Conservation (phyloP, 2,329 filamentous ascomycete species). For the Fusarium avenaceum region DNA sequence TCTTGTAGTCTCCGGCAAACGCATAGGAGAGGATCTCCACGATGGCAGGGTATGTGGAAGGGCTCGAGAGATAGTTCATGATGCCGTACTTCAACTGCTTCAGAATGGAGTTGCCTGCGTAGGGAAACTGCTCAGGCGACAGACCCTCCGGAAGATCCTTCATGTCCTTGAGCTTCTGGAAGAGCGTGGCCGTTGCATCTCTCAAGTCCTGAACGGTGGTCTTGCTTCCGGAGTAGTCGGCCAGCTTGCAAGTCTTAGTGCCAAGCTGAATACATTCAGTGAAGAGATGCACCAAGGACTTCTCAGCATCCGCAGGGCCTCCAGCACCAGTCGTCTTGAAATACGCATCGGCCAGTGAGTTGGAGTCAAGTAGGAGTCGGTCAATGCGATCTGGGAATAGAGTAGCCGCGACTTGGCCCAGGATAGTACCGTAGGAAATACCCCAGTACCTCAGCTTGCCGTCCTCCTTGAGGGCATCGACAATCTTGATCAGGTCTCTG, state of each 20-base stretch:
- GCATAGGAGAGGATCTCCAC: slow-evolving; percentile 15
- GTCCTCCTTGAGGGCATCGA: slow-evolving; percentile 24
- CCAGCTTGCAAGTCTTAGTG: slow-evolving; percentile 24
- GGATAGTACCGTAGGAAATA: slow-evolving; percentile 43
- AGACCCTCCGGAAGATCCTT: slow-evolving; percentile 13
- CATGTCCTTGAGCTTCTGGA: slow-evolving; percentile 23
- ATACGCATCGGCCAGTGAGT: slow-evolving; percentile 35
- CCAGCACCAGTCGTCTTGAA: slow-evolving; percentile 17
- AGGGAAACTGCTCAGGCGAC: slow-evolving; percentile 8
- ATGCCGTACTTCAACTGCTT: slow-evolving; percentile 25
- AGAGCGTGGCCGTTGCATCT: slow-evolving; percentile 1
- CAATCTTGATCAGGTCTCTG: slow-evolving; percentile 54
- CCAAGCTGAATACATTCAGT: slow-evolving; percentile 35
- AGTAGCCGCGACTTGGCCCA: slow-evolving; percentile 39
- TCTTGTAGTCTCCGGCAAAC: slow-evolving; percentile 22
- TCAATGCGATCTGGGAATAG: slow-evolving; percentile 46
- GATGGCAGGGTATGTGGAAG: slow-evolving; percentile 11
- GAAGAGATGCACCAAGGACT: slow-evolving; percentile 24
- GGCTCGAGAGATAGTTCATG: slow-evolving; percentile 21
- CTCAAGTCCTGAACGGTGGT: slow-evolving; percentile 29
- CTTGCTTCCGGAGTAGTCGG: slow-evolving; percentile 29
- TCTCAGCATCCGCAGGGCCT: slow-evolving; percentile 31
- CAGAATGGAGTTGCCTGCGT: slow-evolving; percentile 25
- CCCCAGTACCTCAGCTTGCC: slow-evolving; percentile 55
- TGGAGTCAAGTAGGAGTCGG: slow-evolving; percentile 43